These are phyloP conservation scores for Lathyrus sativus DNA, from an alignment of 306 rosid genomes.

Conservation along the genomic window DNA sequence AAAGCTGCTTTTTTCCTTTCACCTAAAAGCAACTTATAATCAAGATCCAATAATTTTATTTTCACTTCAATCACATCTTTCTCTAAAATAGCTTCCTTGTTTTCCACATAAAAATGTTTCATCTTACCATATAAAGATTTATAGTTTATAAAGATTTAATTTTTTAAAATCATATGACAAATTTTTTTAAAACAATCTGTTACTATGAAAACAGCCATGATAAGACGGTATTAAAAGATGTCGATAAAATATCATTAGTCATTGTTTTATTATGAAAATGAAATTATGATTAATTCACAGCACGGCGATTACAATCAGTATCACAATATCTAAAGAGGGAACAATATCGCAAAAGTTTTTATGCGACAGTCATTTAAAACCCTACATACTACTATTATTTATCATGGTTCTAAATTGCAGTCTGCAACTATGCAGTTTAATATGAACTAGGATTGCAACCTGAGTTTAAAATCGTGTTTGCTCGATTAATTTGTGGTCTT, in stretches of 20 bases:
- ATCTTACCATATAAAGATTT: not conserved
- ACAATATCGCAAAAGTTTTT: too few relatives aligned
- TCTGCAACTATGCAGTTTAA: not conserved
- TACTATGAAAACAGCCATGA: too few relatives aligned
- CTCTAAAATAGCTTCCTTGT: conserved; percentile 21
- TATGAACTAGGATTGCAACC: not conserved
- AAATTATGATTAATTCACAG: too few relatives aligned
- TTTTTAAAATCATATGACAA: not conserved
- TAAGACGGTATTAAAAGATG: too few relatives aligned
- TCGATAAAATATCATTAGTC: too few relatives aligned
- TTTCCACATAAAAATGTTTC: not conserved
- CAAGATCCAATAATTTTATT: conserved; percentile 50
- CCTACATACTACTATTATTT: too few relatives aligned
- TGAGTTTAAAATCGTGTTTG: not conserved
- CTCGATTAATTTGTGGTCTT: not conserved
- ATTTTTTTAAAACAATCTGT: too few relatives aligned
- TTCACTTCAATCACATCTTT: conserved; percentile 38
- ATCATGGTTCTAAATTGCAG: not conserved
- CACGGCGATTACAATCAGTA: too few relatives aligned
- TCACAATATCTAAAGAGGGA: too few relatives aligned
- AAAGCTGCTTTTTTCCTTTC: conserved; percentile 43
- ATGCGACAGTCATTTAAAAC: too few relatives aligned
- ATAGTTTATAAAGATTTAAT: not conserved
- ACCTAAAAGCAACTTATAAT: conserved; percentile 38
- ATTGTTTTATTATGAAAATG: too few relatives aligned